phyloP scores from a whole-genome alignment of 2,329 filamentous ascomycete species.

The Trichoderma arundinaceum region DNA sequence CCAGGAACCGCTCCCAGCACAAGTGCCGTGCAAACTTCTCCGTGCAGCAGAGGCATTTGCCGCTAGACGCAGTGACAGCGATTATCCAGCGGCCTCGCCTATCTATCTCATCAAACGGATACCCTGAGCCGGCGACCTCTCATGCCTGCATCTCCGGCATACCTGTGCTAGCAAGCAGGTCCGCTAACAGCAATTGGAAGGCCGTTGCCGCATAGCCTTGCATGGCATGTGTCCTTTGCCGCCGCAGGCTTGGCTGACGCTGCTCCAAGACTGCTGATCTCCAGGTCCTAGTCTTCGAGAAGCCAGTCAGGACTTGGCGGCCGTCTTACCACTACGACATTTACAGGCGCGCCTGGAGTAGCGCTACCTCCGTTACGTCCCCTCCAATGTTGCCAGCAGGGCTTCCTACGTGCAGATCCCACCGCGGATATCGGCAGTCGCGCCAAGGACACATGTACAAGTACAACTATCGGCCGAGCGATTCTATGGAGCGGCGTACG shows the following conservation, averaged over 20 bases:
- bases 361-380: background rate
- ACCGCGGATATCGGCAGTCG: conserved; percentile 18
- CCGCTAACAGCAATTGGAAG: background rate
- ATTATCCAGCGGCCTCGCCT: conserved; percentile 25
- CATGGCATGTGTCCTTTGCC: conserved; percentile 3
- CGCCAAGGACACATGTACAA: conserved; percentile 9
- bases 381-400: background rate
- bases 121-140: background rate
- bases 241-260: conserved; percentile 1
- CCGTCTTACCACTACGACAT: background rate
- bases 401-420: conserved; percentile 12
- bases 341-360: conserved; percentile 2
- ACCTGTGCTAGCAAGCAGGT: background rate
- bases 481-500: conserved; percentile 9
- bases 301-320: conserved; percentile 17
- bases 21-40: background rate
- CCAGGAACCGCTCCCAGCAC: background rate
- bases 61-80: conserved; percentile 3
- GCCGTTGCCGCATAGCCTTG: conserved; percentile 1
- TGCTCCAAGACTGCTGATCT: conserved; percentile 16
- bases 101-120: conserved; percentile 18
- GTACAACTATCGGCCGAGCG: conserved; percentile 22
- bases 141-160: conserved; percentile 1
- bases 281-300: conserved; percentile 19
- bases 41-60: background rate